Evolutionary conservation across 352 stramenopile species (phyloP).

Genomic region (Halophytophthora batemanensis): DNA sequence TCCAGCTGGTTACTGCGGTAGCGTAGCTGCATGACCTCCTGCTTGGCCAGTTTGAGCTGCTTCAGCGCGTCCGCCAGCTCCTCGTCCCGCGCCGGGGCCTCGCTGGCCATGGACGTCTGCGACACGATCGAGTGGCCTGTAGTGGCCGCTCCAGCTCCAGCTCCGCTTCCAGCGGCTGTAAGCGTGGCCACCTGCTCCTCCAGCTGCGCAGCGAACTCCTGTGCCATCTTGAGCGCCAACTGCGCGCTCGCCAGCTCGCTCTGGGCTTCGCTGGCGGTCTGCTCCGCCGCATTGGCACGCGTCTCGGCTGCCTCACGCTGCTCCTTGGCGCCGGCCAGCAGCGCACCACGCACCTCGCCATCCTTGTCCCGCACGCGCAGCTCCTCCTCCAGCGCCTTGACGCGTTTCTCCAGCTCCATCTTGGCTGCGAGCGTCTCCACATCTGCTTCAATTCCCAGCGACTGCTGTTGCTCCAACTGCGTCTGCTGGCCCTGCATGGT

Average conservation of each 20-base stretch:
- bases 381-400: constrained; percentile 24
- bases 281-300: constrained; percentile 11
- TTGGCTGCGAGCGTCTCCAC: constrained; percentile 12
- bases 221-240: constrained; percentile 26
- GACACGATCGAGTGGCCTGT: constrained; percentile 28
- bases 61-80: constrained; percentile 64
- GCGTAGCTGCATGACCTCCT: constrained; percentile 81
- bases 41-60: constrained; percentile 71
- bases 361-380: too few relatives aligned
- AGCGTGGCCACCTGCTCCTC: constrained; percentile 42
- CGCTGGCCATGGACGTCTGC: constrained; percentile 17
- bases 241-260: constrained; percentile 23
- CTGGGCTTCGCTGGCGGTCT: constrained; percentile 11
- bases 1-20: constrained; percentile 82
- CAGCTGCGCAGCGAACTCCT: constrained; percentile 30
- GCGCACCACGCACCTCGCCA: constrained; percentile 7
- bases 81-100: constrained; percentile 24
- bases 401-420: constrained; percentile 19
- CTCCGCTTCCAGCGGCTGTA: constrained; percentile 10
- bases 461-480: constrained; percentile 4
- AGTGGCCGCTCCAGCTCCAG: constrained; percentile 6
- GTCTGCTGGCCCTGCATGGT: constrained; percentile 13
- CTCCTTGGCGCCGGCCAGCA: constrained; percentile 19
- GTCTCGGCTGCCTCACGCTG: constrained; percentile 24
- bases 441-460: constrained; percentile 8